Conservation (phyloP, 257 asterid genomes). For the Solanum pinnatisectum region DNA sequence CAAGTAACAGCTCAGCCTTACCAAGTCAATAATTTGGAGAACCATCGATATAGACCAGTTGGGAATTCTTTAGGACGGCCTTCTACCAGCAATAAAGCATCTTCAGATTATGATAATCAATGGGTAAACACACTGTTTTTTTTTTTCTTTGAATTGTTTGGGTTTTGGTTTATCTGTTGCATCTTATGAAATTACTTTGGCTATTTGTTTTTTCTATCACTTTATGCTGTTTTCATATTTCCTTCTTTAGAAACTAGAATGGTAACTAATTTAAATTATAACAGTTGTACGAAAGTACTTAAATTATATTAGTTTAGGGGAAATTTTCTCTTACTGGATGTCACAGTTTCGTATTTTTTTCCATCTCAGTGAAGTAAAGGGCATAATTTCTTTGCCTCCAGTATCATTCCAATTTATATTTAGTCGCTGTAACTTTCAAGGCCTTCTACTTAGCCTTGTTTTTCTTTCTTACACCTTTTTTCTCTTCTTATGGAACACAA, state of each 20-base stretch:
- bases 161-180: background rate
- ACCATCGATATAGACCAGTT: constrained; percentile 24
- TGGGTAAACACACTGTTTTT: constrained; percentile 29
- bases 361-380: background rate
- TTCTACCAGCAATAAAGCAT: constrained; percentile 18
- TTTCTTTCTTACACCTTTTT: constrained; percentile 21
- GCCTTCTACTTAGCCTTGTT: constrained; percentile 3
- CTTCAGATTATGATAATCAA: constrained; percentile 24
- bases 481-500: background rate
- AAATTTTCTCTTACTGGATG: background rate
- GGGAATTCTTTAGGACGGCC: constrained; percentile 4
- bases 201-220: background rate
- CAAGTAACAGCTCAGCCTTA: constrained; percentile 22
- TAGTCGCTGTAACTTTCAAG: background rate
- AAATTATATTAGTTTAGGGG: background rate
- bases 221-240: background rate
- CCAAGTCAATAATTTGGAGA: constrained; percentile 27
- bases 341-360: background rate
- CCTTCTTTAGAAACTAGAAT: background rate
- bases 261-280: background rate
- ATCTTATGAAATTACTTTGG: background rate
- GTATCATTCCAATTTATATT: background rate
- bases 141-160: background rate
- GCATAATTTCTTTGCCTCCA: background rate
- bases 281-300: background rate